These are phyloP conservation scores for Paraphoma chrysanthemicola DNA, from an alignment of 2,329 filamentous ascomycete species.

Conservation along the genomic window DNA sequence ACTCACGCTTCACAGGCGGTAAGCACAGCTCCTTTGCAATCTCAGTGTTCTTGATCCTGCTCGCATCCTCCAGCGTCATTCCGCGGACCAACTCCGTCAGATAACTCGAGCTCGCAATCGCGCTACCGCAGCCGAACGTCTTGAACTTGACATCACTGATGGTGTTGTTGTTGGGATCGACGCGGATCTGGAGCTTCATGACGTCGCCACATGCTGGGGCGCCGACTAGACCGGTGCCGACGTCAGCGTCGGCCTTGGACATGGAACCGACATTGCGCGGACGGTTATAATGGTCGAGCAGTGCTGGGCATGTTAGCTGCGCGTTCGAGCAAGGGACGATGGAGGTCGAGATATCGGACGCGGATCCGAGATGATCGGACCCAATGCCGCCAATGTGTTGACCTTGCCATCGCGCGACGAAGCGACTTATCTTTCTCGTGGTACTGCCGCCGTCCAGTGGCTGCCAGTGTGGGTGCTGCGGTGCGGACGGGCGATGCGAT, in stretches of 20 bases:
- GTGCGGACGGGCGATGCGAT: slow-evolving; percentile 55
- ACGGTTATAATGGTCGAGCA: slow-evolving; percentile 81
- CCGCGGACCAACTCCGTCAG: slow-evolving; percentile 92
- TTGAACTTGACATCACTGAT: slow-evolving; percentile 98
- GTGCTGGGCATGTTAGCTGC: slow-evolving; percentile 54
- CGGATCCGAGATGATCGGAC: slow-evolving; percentile 4
- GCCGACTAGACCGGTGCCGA: slow-evolving; percentile 89
- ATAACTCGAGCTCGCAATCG: slow-evolving; percentile 94
- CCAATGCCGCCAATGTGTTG: slow-evolving; percentile 18
- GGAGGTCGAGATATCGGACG: slow-evolving; percentile 7
- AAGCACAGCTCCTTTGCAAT: slow-evolving; percentile 95
- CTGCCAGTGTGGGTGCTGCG: slow-evolving; percentile 51
- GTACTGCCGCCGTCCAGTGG: slow-evolving; percentile 59
- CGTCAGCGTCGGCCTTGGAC: slow-evolving; percentile 79
- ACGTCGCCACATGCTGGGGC: slow-evolving; percentile 92
- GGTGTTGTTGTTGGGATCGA: slow-evolving; percentile 85
- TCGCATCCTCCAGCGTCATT: slow-evolving; percentile 95
- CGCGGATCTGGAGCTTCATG: slow-evolving; percentile 92
- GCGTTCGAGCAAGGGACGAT: slow-evolving; percentile 15
- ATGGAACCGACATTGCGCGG: slow-evolving; percentile 82
- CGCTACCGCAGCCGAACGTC: slow-evolving; percentile 93
- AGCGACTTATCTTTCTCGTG: slow-evolving; percentile 69
- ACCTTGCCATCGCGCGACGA: slow-evolving; percentile 8
- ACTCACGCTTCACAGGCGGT: slow-evolving; percentile 84
- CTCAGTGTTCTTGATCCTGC: slow-evolving; percentile 93